These are phyloP conservation scores for Plasmodium coatneyi DNA, from an alignment of 169 alveolate species.

Conservation along the genomic window DNA sequence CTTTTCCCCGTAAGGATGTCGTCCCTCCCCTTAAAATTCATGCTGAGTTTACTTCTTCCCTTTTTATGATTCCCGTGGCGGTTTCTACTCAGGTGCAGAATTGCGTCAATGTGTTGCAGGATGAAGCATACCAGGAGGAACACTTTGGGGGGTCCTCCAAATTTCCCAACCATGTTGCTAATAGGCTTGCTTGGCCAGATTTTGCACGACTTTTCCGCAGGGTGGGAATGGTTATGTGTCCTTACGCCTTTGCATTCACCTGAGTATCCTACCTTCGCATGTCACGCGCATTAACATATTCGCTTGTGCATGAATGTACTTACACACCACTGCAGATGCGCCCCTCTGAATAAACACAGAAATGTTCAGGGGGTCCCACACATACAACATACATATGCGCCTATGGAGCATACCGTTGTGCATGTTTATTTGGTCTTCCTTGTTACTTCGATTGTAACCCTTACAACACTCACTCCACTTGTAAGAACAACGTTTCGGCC, in stretches of 20 bases:
- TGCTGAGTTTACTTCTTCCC: neutral
- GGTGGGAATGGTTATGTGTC: neutral
- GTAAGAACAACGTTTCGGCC: neutral
- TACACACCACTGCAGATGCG: neutral
- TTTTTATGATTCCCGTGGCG: neutral
- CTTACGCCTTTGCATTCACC: neutral
- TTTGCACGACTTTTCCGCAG: neutral
- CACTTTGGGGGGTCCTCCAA: neutral
- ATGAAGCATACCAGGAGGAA: constrained; percentile 30
- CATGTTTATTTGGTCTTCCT: neutral
- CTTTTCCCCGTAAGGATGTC: neutral
- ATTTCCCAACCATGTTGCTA: neutral
- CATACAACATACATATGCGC: neutral
- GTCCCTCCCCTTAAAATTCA: neutral
- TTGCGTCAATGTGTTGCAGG: constrained; percentile 4
- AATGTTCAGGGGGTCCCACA: neutral
- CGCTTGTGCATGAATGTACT: neutral
- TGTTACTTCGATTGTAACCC: neutral
- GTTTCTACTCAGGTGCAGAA: neutral
- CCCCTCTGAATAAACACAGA: neutral
- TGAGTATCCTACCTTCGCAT: neutral
- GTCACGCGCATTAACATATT: neutral
- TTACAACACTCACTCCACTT: neutral
- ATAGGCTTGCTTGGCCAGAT: neutral
- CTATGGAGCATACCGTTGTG: neutral